Evolutionary conservation across 2,329 filamentous ascomycete genomes (phyloP).

Genomic region (Cytospora chrysosperma): DNA sequence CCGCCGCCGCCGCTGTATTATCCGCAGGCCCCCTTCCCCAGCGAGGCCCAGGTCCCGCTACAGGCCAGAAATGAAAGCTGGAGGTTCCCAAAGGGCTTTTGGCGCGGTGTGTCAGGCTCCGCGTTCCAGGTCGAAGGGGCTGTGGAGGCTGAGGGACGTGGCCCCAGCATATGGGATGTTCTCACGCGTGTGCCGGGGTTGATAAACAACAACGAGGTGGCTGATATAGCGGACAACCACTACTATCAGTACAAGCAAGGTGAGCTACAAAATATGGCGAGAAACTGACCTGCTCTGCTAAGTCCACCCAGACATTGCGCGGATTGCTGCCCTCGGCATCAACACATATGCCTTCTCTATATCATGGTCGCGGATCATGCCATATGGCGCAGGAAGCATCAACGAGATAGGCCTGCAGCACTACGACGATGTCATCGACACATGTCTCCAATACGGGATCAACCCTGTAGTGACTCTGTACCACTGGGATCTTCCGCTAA

Average conservation of each 20-base stretch:
- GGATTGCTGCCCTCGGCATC: conserved; percentile 12
- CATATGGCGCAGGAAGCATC: background rate
- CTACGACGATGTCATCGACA: conserved; percentile 14
- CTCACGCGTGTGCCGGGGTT: conserved; percentile 5
- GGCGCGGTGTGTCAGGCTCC: conserved; percentile 1
- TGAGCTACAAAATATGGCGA: background rate
- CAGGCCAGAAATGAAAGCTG: conserved; percentile 3
- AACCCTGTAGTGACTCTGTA: conserved; percentile 1
- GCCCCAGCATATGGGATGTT: conserved; percentile 11
- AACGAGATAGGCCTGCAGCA: conserved; percentile 6
- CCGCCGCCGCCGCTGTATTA: conserved; percentile 8
- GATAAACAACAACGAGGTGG: conserved; percentile 1
- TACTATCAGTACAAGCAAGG: conserved; percentile 16
- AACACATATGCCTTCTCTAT: conserved; percentile 14
- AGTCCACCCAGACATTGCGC: conserved; percentile 1
- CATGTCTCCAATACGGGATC: conserved; percentile 10
- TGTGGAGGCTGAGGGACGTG: conserved; percentile 8
- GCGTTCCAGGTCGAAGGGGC: conserved; percentile 10
- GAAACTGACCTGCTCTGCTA: background rate
- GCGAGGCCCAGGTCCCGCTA: conserved; percentile 2
- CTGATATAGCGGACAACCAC: conserved; percentile 5
- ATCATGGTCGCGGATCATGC: conserved; percentile 14
- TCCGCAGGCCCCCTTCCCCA: conserved; percentile 1
- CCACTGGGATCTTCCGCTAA: conserved; percentile 16
- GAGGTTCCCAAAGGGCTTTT: conserved; percentile 7